These are phyloP conservation scores for Blastocladiella britannica DNA, from an alignment of 192 early-diverging fungal species.

Conservation along the genomic window DNA sequence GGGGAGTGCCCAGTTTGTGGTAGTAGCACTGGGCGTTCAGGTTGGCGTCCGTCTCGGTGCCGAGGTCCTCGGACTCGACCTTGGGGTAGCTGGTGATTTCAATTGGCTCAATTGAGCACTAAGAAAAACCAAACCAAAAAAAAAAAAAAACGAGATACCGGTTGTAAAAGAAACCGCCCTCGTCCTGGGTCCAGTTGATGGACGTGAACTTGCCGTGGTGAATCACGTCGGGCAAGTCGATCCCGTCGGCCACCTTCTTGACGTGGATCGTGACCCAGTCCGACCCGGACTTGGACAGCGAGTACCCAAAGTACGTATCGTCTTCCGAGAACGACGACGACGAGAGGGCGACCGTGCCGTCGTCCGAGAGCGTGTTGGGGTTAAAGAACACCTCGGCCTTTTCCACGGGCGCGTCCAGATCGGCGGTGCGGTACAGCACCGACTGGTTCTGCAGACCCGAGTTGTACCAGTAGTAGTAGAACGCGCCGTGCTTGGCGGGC, in stretches of 20 bases:
- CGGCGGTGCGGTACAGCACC: constrained; percentile 29
- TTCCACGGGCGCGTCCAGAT: constrained; percentile 16
- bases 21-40: constrained; percentile 24
- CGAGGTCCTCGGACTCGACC: constrained; percentile 16
- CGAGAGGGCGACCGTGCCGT: constrained; percentile 30
- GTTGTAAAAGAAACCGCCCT: constrained; percentile 47
- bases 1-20: constrained; percentile 34
- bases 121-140: no score
- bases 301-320: constrained; percentile 36
- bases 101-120: no score
- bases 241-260: constrained; percentile 9
- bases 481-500: constrained; percentile 31
- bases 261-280: constrained; percentile 47
- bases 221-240: constrained; percentile 15
- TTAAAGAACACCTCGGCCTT: constrained; percentile 23
- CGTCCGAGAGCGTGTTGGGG: constrained; percentile 31
- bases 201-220: constrained; percentile 36
- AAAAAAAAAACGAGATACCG: no score
- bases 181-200: constrained; percentile 39
- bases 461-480: constrained; percentile 47
- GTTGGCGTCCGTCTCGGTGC: constrained; percentile 35
- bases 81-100: no score
- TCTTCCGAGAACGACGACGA: constrained; percentile 29
- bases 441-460: constrained; percentile 33
- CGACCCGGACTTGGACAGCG: constrained; percentile 29